Evolutionary conservation across 257 asterid species (phyloP), one percentile per base, ranked within the genome.

Genomic region (Jasminum sambac): DNA sequence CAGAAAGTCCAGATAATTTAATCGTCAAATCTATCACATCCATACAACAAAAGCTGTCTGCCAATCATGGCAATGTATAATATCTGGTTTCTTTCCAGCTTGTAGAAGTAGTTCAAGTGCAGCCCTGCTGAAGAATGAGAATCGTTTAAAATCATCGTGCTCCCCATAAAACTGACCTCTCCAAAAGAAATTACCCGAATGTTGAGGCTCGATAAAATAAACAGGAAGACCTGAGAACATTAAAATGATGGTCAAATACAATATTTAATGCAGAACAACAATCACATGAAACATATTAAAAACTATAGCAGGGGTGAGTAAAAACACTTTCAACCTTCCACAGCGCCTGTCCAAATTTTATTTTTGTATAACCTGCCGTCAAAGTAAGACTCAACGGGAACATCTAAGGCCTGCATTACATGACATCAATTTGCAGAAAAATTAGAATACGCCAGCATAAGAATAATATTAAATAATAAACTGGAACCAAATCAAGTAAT

Each of bases 31-130:
- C 64, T 62, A 40, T 43, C 23, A 71, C 7, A 63, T 68, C 63
- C 95, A 11, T 91, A 95, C 99, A 68, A 91, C 85, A 76, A 95
- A 95, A 68, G 96, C 89, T 74, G 99, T 95, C 81, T 95, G 99
- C 99, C 99, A 95, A 82, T 95, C 99, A 85, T 95, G 99, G 78
- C 96, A 91, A 74, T 95, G 99, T 72, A 95, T 89, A 52, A 95
- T 88, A 71, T 89, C 96, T 0, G 99, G 98, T 76, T 79, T 88
- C 82, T 95, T 95, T 68, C 92, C 98, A 79, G 93, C 88, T 81
- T 88, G 99, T 77, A 79, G 86, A 79, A 95, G 64, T 61, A 95
- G 80, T 85, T 95, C 99, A 74, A 95, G 99, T 78, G 99, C 99
- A 42, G 92, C 99, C 89, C 99, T 84, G 86, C 99, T 95, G 79